A percentile compares a stretch with the other conserved stretches of the same genome.
Evolutionary conservation across 2,329 filamentous ascomycete genomes (phyloP).

Genomic region (Ambrosiella cleistominuta): DNA sequence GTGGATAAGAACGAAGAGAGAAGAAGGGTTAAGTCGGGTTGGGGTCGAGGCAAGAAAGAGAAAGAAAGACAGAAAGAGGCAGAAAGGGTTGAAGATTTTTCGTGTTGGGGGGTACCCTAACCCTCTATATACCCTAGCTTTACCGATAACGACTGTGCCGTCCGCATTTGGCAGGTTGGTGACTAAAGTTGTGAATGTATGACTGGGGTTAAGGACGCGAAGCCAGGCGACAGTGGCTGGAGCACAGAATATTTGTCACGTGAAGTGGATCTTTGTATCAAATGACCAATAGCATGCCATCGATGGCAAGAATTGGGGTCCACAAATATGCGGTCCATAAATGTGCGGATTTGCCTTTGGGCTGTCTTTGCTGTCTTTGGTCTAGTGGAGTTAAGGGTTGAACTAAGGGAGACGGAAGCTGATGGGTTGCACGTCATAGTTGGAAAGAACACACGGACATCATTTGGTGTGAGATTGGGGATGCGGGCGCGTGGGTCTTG

Average conservation of each 20-base stretch:
- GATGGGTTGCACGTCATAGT: background rate
- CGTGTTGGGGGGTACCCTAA: constrained; percentile 9
- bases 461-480: too few relatives aligned
- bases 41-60: constrained; percentile 9
- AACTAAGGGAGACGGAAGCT: background rate
- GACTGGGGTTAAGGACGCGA: background rate
- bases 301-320: constrained; percentile 6
- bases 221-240: background rate
- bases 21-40: constrained; percentile 13
- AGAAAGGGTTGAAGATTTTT: constrained; percentile 13
- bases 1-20: background rate
- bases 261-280: constrained; percentile 1
- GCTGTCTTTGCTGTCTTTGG: background rate
- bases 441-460: background rate
- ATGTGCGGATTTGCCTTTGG: background rate
- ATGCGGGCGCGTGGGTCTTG: too few relatives aligned
- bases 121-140: constrained; percentile 8
- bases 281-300: constrained; percentile 5
- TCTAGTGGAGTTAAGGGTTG: constrained; percentile 6
- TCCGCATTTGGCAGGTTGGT: background rate
- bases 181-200: background rate
- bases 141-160: background rate
- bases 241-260: constrained; percentile 3
- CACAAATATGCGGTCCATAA: constrained; percentile 2
- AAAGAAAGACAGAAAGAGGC: constrained; percentile 9